Percentiles rank a stretch among this genome's conserved stretches.
These are phyloP conservation scores for Wickerhamiella shivajii DNA, from an alignment of 805 yeast genomes.

Conservation along the genomic window DNA sequence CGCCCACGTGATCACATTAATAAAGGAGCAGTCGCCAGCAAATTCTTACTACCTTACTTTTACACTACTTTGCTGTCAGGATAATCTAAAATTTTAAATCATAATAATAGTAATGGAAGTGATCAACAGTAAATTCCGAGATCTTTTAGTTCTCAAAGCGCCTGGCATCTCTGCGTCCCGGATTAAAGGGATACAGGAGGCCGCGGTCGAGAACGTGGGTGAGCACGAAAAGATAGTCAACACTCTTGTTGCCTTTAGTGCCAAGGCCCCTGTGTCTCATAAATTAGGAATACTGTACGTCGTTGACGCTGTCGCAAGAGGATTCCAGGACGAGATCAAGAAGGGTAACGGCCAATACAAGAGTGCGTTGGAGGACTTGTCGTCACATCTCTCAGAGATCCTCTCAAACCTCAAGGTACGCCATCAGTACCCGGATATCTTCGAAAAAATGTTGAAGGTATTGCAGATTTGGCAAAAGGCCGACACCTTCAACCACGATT, in stretches of 20 bases:
- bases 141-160: slow-evolving; percentile 28
- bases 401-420: slow-evolving; percentile 37
- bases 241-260: slow-evolving; percentile 49
- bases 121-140: slow-evolving; percentile 12
- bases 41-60: no score
- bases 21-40: no score
- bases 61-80: no score
- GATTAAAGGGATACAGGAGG: slow-evolving; percentile 68
- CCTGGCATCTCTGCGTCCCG: slow-evolving; percentile 95
- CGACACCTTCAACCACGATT: slow-evolving; percentile 50
- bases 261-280: slow-evolving; percentile 59
- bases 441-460: slow-evolving; percentile 63
- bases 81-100: no score
- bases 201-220: slow-evolving; percentile 55
- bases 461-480: slow-evolving; percentile 88
- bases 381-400: slow-evolving; percentile 24
- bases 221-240: slow-evolving; percentile 28
- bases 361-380: slow-evolving; percentile 9
- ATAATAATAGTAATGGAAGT: slow-evolving; percentile 8
- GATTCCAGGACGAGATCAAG: slow-evolving; percentile 61
- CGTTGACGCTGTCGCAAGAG: slow-evolving; percentile 83
- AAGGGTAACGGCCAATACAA: slow-evolving; percentile 25
- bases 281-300: slow-evolving; percentile 86
- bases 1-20: no score
- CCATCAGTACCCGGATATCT: slow-evolving; percentile 14